A percentile compares a stretch with the other conserved stretches of the same genome.
Evolutionary conservation across 495 filamentous ascomycete species (phyloP).

Genomic region (Annulohypoxylon nitens): DNA sequence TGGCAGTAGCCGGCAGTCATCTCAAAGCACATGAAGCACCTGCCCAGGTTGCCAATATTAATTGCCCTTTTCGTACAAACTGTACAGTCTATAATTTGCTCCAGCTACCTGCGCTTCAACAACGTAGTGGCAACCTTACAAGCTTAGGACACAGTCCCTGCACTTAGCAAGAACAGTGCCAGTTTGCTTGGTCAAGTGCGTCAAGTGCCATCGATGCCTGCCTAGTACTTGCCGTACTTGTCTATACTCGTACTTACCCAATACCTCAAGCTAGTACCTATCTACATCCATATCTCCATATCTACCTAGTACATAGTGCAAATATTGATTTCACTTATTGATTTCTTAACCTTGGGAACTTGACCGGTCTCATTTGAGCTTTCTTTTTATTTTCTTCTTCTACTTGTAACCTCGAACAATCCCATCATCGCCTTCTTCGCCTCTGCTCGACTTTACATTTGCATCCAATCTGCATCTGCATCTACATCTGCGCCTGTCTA

Average conservation of each 20-base stretch:
- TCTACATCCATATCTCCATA: no score
- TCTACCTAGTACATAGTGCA: no score
- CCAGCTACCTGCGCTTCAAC: neutral
- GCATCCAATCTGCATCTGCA: neutral
- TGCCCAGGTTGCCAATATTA: conserved; percentile 23
- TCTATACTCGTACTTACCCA: no score
- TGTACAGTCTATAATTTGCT: neutral
- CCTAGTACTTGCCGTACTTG: no score
- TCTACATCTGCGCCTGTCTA: neutral
- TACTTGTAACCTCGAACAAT: conserved; percentile 6
- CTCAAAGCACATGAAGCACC: neutral
- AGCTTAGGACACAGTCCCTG: conserved; percentile 14
- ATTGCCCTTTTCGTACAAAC: conserved; percentile 31
- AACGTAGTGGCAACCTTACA: neutral
- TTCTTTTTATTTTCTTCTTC: neutral
- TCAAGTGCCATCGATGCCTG: no score
- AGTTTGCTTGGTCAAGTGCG: no score
- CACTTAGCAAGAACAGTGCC: conserved; percentile 14
- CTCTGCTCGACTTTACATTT: conserved; percentile 1
- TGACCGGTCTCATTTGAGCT: conserved; percentile 5
- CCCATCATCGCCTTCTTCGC: neutral
- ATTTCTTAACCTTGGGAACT: neutral
- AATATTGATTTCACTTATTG: neutral
- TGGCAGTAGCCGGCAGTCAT: conserved; percentile 6
- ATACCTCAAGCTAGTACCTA: no score